Conservation (phyloP, 1,284 basidiomycete genomes). For the Ceratobasidium sp. region DNA sequence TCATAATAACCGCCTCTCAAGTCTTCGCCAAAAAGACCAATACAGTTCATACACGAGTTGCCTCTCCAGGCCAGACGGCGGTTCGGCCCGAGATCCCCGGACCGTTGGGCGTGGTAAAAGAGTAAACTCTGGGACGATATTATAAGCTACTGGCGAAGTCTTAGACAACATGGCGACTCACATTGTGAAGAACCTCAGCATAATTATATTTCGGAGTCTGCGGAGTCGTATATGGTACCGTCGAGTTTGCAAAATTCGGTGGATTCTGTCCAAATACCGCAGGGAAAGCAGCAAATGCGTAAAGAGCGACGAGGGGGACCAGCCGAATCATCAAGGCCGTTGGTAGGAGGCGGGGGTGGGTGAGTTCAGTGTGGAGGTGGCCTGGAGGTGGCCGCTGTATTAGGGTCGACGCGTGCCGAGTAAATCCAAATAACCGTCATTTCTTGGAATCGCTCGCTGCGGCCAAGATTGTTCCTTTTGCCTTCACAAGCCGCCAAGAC, state of each 20-base stretch:
- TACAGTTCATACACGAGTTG: conserved; percentile 47
- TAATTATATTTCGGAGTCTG: conserved; percentile 48
- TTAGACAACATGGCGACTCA: background rate
- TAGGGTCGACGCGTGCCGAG: background rate
- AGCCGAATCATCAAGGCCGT: background rate
- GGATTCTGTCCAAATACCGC: conserved; percentile 24
- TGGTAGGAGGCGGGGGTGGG: background rate
- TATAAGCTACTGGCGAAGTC: background rate
- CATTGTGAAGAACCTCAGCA: conserved; percentile 49
- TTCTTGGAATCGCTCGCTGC: background rate
- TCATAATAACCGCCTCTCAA: conserved; percentile 48
- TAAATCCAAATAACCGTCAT: background rate
- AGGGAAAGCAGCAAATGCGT: background rate
- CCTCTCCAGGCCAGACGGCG: conserved; percentile 47
- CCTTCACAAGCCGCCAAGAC: too few species aligned
- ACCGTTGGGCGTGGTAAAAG: conserved; percentile 49
- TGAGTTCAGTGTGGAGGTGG: background rate
- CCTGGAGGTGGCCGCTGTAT: background rate
- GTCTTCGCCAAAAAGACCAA: conserved; percentile 45
- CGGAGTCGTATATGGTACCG: conserved; percentile 45
- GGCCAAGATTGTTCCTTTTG: conserved; percentile 1
- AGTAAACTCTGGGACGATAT: conserved; percentile 36
- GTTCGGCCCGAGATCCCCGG: conserved; percentile 47
- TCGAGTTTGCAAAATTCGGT: conserved; percentile 48
- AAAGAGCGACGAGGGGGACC: background rate